These are phyloP conservation scores for Cutaneotrichosporon curvatum DNA, from an alignment of 1,284 basidiomycete genomes.

Conservation along the genomic window DNA sequence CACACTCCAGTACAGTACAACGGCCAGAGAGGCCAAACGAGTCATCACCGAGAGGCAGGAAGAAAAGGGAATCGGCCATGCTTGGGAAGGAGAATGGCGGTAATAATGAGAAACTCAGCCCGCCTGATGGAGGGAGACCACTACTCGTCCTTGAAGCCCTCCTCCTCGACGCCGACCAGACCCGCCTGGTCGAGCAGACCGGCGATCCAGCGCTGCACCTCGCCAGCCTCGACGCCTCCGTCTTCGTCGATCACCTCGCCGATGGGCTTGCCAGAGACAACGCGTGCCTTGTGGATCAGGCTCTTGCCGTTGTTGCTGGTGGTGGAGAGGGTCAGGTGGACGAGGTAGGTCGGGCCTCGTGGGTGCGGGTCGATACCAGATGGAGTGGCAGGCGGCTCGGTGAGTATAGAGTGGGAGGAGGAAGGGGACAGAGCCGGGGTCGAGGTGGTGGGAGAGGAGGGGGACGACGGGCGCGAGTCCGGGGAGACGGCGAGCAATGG, in stretches of 20 bases:
- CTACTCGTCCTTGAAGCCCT: slow-evolving; percentile 30
- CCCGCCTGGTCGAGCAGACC: slow-evolving; percentile 32
- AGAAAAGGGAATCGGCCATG: too few species aligned
- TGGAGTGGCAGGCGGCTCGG: slow-evolving; percentile 1
- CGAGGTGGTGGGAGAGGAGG: slow-evolving; percentile 14
- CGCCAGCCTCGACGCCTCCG: slow-evolving; percentile 40
- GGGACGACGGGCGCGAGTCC: slow-evolving; percentile 36
- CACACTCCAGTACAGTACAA: too few species aligned
- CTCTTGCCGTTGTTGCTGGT: slow-evolving; percentile 43
- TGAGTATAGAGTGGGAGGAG: slow-evolving; percentile 5
- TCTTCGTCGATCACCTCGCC: slow-evolving; percentile 38
- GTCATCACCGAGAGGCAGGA: too few species aligned
- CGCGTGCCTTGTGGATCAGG: slow-evolving; percentile 34
- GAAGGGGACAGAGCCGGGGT: slow-evolving; percentile 21
- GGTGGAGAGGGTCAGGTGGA: slow-evolving; percentile 33
- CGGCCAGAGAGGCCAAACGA: too few species aligned
- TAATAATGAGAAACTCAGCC: too few species aligned
- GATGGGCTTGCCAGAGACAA: slow-evolving; percentile 30
- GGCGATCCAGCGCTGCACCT: slow-evolving; percentile 35
- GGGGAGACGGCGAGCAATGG: slow-evolving; percentile 33
- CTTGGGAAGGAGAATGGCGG: too few species aligned
- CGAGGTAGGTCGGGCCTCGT: slow-evolving; percentile 33
- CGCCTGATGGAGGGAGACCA: too few species aligned
- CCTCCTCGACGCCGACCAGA: slow-evolving; percentile 32
- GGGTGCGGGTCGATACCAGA: slow-evolving; percentile 13